Percentiles rank a stretch among this genome's conserved stretches.
Evolutionary conservation across 2,329 filamentous ascomycete genomes (phyloP).

Genomic region (Lojkania enalia): DNA sequence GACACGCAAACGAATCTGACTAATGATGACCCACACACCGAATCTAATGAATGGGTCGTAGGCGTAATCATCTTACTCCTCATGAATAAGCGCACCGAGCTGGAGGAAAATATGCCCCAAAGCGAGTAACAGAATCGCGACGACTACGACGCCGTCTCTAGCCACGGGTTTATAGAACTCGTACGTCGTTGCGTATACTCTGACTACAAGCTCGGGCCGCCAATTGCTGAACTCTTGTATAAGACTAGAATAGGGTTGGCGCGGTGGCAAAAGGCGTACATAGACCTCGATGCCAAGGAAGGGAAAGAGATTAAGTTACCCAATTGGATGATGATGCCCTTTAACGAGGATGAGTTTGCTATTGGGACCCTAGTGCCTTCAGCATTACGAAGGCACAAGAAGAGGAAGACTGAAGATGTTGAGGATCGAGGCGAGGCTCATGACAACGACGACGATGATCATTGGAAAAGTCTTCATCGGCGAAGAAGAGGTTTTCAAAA

Average conservation of each 20-base stretch:
- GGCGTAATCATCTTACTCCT: neutral
- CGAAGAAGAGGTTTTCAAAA: too few species aligned
- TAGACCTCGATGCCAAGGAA: neutral
- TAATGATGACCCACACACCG: neutral
- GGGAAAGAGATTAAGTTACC: neutral
- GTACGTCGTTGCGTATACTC: neutral
- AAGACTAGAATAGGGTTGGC: conserved; percentile 1
- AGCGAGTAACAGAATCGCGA: neutral
- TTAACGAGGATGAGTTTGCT: neutral
- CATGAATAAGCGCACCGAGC: neutral
- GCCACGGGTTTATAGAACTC: neutral
- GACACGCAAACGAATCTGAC: neutral
- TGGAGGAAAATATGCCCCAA: neutral
- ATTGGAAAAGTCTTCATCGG: too few species aligned
- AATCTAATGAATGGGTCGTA: neutral
- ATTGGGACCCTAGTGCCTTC: neutral
- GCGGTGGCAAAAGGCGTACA: conserved; percentile 5
- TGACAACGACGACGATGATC: too few species aligned
- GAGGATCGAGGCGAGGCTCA: neutral
- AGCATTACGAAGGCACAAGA: neutral
- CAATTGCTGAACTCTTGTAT: conserved; percentile 1
- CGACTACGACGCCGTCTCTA: neutral
- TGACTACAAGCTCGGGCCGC: neutral
- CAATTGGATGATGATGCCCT: neutral
- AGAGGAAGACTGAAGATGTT: neutral